phyloP scores from a whole-genome alignment of 148 eudicot species.

The Nyssa sinensis region DNA sequence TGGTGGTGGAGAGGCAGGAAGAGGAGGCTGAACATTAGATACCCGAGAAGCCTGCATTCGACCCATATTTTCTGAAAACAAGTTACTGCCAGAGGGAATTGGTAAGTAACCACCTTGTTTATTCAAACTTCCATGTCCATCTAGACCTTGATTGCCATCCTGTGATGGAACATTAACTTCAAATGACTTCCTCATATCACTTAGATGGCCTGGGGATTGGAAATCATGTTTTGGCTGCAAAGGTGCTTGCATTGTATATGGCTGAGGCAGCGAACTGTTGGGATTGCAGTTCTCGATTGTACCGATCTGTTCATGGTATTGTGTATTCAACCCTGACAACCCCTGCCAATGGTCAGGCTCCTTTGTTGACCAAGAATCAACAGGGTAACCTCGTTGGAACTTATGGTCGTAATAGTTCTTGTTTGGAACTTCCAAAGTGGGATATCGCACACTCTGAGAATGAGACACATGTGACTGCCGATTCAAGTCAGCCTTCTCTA shows the following conservation, averaged over 20 bases:
- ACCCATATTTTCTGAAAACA: slow-evolving; percentile 18
- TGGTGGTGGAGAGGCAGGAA: slow-evolving; percentile 77
- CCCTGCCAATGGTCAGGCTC: slow-evolving; percentile 15
- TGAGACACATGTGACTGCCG: not conserved
- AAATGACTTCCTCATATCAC: slow-evolving; percentile 26
- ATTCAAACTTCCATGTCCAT: slow-evolving; percentile 25
- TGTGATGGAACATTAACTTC: slow-evolving; percentile 20
- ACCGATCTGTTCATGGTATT: slow-evolving; percentile 27
- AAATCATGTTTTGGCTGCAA: slow-evolving; percentile 37
- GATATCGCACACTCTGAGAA: slow-evolving; percentile 11
- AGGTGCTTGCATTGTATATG: too few relatives aligned
- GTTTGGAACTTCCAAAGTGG: slow-evolving; percentile 7
- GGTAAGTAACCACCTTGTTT: slow-evolving; percentile 30
- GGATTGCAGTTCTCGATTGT: slow-evolving; percentile 16
- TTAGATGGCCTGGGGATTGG: slow-evolving; percentile 26
- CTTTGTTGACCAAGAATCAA: not conserved
- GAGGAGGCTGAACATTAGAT: slow-evolving; percentile 58
- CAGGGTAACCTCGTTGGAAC: not conserved
- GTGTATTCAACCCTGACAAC: slow-evolving; percentile 5
- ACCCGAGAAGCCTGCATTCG: slow-evolving; percentile 26
- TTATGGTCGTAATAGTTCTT: slow-evolving; percentile 9
- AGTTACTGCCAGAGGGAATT: slow-evolving; percentile 8
- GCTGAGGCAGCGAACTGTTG: slow-evolving; percentile 18
- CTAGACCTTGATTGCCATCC: slow-evolving; percentile 27
- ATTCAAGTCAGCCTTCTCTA: not conserved